A percentile compares a stretch with the other conserved stretches of the same genome.
phyloP scores from a whole-genome alignment of 2,329 filamentous ascomycete species.

The Ceratocystis destructans region DNA sequence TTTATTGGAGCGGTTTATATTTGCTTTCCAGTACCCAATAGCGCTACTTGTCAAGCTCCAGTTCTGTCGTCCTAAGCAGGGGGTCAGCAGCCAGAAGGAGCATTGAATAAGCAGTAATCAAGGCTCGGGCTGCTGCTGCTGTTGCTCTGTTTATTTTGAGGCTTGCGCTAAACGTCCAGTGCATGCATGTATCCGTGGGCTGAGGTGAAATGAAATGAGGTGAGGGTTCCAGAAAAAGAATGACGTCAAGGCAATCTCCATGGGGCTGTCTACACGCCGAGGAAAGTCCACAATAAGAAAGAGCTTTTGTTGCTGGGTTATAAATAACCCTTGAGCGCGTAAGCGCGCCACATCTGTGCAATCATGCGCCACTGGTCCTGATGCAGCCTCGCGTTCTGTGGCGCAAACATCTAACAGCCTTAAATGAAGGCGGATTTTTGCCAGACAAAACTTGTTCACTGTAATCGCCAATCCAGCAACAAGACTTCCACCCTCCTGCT shows the following conservation, averaged over 20 bases:
- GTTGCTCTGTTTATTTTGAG: too few relatives aligned
- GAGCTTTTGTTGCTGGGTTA: background rate
- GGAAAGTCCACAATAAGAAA: background rate
- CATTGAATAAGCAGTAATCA: background rate
- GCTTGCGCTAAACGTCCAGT: background rate
- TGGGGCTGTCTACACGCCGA: background rate
- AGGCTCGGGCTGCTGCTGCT: background rate
- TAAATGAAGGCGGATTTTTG: background rate
- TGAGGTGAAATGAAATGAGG: background rate
- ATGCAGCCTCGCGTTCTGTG: background rate
- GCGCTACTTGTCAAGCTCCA: background rate
- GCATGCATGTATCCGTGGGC: background rate
- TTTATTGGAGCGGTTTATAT: constrained; percentile 1
- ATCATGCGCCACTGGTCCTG: background rate
- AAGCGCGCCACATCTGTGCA: background rate
- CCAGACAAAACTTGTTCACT: background rate
- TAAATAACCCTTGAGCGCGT: background rate
- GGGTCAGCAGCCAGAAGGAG: background rate
- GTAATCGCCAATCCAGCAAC: too few relatives aligned
- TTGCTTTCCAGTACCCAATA: background rate
- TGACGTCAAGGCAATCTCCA: background rate
- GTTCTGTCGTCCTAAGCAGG: background rate
- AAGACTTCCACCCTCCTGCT: too few relatives aligned
- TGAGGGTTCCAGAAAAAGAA: background rate
- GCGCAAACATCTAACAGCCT: background rate